Evolutionary conservation across 768 basidiomycete genomes (phyloP), one percentile per base, ranked within the genome.

Genomic region (Kwoniella dejecticola): DNA sequence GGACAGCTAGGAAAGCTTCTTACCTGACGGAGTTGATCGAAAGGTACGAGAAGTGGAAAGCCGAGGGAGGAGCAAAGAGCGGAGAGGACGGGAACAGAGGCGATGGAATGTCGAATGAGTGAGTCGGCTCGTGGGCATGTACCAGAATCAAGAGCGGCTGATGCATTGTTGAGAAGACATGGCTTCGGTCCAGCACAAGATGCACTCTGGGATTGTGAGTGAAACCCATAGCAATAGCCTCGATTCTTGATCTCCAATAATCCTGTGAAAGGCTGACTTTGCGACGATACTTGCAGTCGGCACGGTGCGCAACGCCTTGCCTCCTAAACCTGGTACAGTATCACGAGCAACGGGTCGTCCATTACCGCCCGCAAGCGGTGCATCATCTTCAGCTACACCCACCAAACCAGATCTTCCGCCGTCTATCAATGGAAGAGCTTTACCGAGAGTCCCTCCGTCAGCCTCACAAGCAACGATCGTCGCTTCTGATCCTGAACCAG

Each of bases 21-120:
- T 98, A 96, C 74, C 81, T 99, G 63, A 95, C 93, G 0, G 96
- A 99, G 77, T 82, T 99, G 40, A 96, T 98, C 64, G 95, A 98
- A 64, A 84, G 93, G 29, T 89, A 91, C 63, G 92, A 97, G 71
- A 84, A 91, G 62, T 99, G 92, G 93, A 90, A 85, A 78, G 86
- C 87, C 1, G 91, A 96, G 71, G 91, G 90, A 13, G 91, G 91
- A 17, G 88, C 87, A 31, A 83, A 86, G 46, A 30, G 42, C 12
- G 80, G 82, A 15, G 87, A 89, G 50, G 64, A 66, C 38, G 38
- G 33, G 2, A 27, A 44, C 12, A 59, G 62, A 50, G 68, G 62
- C 60, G 49, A 57, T 36, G 29, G 46, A 52, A 47, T 48, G 59
- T 49, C 57, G 29, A 17, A 31, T 3, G 56, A 64, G 63, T 59